Conservation (phyloP, 495 filamentous ascomycete genomes). For the Amorphotheca resinae region DNA sequence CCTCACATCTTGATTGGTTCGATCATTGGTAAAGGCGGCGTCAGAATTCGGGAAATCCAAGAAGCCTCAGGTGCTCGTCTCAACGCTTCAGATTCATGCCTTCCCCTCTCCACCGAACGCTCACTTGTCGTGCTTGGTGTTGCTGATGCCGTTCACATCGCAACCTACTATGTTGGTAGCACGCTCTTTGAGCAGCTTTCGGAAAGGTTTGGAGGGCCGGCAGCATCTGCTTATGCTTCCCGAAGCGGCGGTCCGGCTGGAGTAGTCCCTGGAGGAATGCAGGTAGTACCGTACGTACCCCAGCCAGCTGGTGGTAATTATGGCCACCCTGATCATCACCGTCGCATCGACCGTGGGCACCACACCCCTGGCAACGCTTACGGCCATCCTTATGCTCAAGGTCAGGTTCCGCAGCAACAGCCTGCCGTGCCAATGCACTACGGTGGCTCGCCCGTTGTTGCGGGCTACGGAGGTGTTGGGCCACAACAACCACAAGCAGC, state of each 20-base stretch:
- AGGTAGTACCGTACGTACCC: conserved; percentile 89
- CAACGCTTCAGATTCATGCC: conserved; percentile 88
- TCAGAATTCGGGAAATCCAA: conserved; percentile 95
- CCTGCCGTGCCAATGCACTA: conserved; percentile 63
- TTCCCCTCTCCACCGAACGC: conserved; percentile 87
- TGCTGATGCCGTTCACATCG: conserved; percentile 92
- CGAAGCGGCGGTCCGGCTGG: conserved; percentile 87
- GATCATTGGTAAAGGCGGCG: conserved; percentile 93
- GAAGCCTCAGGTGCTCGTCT: conserved; percentile 92
- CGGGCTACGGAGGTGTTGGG: conserved; percentile 57
- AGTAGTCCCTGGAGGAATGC: conserved; percentile 91
- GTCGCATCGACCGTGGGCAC: conserved; percentile 47
- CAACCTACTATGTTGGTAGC: conserved; percentile 94
- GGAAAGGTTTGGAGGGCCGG: conserved; percentile 88
- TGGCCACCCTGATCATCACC: conserved; percentile 79
- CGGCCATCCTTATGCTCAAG: conserved; percentile 54
- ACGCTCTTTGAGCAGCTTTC: conserved; percentile 93
- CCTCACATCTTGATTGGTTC: conserved; percentile 96
- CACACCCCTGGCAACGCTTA: conserved; percentile 47
- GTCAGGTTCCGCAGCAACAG: conserved; percentile 44
- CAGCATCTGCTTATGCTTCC: conserved; percentile 92
- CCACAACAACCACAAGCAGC: conserved; percentile 61
- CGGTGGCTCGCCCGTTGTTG: conserved; percentile 51
- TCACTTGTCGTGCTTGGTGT: conserved; percentile 91
- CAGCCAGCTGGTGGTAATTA: conserved; percentile 86